A percentile compares a stretch with the other conserved stretches of the same genome.
These are phyloP conservation scores for Phytophthora foliorum DNA, from an alignment of 352 stramenopile genomes.

Conservation along the genomic window DNA sequence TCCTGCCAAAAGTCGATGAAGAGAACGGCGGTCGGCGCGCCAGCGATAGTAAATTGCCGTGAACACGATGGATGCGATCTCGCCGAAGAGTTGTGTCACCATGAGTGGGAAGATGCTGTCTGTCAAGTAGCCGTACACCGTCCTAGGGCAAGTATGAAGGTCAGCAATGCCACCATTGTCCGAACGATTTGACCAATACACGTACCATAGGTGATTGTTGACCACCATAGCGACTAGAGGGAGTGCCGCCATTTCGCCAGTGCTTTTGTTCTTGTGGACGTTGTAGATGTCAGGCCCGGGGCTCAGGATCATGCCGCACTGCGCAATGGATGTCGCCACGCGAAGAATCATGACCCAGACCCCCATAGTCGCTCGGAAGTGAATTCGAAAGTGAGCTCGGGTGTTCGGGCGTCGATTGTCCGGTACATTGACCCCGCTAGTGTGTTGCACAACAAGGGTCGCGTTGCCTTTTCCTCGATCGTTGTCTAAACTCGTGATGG, in stretches of 20 bases:
- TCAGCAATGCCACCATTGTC: conserved; percentile 10
- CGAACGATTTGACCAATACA: neutral
- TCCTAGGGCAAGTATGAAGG: conserved; percentile 10
- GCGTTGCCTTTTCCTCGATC: neutral
- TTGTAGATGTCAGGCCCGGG: conserved; percentile 29
- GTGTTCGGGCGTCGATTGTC: conserved; percentile 4
- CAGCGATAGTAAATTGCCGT: conserved; percentile 35
- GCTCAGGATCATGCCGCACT: conserved; percentile 36
- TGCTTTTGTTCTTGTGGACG: conserved; percentile 30
- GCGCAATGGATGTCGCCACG: conserved; percentile 32
- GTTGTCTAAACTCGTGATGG: conserved; percentile 14
- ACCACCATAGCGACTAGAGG: conserved; percentile 43
- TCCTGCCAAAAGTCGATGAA: conserved; percentile 15
- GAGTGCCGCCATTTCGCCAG: conserved; percentile 30
- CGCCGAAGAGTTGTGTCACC: conserved; percentile 32
- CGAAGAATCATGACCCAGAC: conserved; percentile 30
- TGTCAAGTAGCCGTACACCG: conserved; percentile 38
- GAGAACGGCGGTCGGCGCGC: conserved; percentile 8
- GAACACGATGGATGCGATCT: conserved; percentile 31
- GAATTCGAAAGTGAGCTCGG: conserved; percentile 19
- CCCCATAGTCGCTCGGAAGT: conserved; percentile 10
- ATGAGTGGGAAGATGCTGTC: conserved; percentile 45
- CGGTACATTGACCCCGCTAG: too few species aligned
- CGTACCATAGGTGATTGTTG: conserved; percentile 39
- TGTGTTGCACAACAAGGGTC: conserved; percentile 3